These are phyloP conservation scores for Pseudotsuga menziesii DNA, from an alignment of 75 land plant species.

Conservation along the genomic window DNA sequence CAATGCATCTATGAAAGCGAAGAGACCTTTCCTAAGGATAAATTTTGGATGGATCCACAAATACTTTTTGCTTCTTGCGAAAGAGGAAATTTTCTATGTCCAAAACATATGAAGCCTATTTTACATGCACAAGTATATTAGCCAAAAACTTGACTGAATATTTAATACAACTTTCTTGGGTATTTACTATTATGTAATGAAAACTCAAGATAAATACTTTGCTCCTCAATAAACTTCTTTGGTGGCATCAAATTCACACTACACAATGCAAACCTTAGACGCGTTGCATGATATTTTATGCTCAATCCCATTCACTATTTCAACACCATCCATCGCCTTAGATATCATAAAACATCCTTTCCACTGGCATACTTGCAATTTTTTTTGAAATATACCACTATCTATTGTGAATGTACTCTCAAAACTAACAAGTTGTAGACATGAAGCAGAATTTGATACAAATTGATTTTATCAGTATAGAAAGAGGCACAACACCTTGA, in stretches of 20 bases:
- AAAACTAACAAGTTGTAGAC: background rate
- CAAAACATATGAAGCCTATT: slow-evolving; percentile 77
- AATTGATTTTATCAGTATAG: background rate
- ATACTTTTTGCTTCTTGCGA: slow-evolving; percentile 13
- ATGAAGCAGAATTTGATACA: background rate
- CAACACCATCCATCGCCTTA: slow-evolving; percentile 40
- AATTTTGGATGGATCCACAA: no score
- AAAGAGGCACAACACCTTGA: slow-evolving; percentile 24
- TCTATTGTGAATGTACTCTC: background rate
- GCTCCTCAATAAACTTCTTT: background rate
- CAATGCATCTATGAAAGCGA: no score
- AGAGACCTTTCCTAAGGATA: no score
- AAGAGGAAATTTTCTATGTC: slow-evolving; percentile 83
- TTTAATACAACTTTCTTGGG: background rate
- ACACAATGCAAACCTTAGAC: slow-evolving; percentile 71
- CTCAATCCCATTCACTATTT: slow-evolving; percentile 66
- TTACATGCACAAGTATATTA: background rate
- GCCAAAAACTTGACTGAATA: background rate
- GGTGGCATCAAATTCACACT: background rate
- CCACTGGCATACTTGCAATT: slow-evolving; percentile 30
- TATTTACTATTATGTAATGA: background rate
- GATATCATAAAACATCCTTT: slow-evolving; percentile 27
- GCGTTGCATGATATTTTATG: slow-evolving; percentile 72
- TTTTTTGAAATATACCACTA: slow-evolving; percentile 35
- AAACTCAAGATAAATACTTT: background rate